phyloP scores from a whole-genome alignment of 768 basidiomycete genomes.

The Boletus barrowsii region DNA sequence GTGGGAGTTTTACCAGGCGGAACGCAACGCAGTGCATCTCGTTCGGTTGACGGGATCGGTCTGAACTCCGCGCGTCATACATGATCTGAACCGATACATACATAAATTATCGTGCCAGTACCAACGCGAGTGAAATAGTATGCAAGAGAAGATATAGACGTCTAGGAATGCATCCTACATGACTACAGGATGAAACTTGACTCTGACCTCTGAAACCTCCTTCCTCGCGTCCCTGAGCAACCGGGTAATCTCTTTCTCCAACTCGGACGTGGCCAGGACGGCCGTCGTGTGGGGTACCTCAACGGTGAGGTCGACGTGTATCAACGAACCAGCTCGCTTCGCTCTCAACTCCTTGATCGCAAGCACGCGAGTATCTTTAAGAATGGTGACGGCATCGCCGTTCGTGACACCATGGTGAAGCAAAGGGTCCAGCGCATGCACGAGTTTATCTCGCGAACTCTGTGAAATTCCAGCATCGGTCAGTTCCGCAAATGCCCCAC shows the following conservation, averaged over 20 bases:
- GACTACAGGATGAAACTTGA: slow-evolving; percentile 52
- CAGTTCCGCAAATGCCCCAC: slow-evolving; percentile 74
- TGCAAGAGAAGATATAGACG: too few relatives aligned
- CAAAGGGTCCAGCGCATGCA: slow-evolving; percentile 55
- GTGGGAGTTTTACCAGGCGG: slow-evolving; percentile 71
- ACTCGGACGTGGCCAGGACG: slow-evolving; percentile 50
- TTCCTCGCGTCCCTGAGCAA: slow-evolving; percentile 54
- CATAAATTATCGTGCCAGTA: too few relatives aligned
- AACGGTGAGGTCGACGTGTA: slow-evolving; percentile 80
- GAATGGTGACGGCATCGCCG: slow-evolving; percentile 11
- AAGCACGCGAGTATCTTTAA: slow-evolving; percentile 32
- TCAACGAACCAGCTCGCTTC: slow-evolving; percentile 73
- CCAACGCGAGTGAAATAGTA: too few relatives aligned
- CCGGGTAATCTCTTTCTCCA: slow-evolving; percentile 61
- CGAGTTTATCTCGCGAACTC: slow-evolving; percentile 50
- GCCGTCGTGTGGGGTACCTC: slow-evolving; percentile 60
- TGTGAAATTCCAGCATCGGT: slow-evolving; percentile 78
- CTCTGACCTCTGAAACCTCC: slow-evolving; percentile 70
- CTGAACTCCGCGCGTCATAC: too few relatives aligned
- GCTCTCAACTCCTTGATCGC: slow-evolving; percentile 60
- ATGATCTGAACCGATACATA: too few relatives aligned
- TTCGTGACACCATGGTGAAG: slow-evolving; percentile 31
- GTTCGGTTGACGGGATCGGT: slow-evolving; percentile 37
- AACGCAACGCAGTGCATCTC: slow-evolving; percentile 54
- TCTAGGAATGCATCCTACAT: background rate